Base-by-base conservation (phyloP, 2,329 filamentous ascomycete genomes). In the Cordyceps tenuipes region DNA sequence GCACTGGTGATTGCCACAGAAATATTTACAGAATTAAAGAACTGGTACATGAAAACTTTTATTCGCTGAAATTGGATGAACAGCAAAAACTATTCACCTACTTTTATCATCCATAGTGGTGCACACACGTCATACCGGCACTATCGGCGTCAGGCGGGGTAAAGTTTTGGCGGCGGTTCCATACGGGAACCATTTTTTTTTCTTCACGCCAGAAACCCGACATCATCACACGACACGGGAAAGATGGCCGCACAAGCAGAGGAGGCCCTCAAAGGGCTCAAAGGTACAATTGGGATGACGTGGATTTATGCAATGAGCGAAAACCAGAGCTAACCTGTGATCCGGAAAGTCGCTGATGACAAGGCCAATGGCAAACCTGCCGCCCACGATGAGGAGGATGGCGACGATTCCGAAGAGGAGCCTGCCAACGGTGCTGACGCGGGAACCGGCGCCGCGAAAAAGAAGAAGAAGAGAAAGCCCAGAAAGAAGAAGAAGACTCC, bases 401-500 rank as follows among this genome's bases (percentile, higher is more conserved):
- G 80, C 41, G 80, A 82, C 50, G 80, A 81, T 9, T 78, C 77
- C 26, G 80, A 80, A 34, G 76, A 78, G 26, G 76, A 77, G 31
- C 75, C 63, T 21, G 63, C 62, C 21, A 66, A 65, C 44, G 65
- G 64, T 19, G 74, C 73, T 36, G 73, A 72, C n/a, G 73, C 67
- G 13, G 72, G 72, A 6, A 75, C 75, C 64, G 71, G 66, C 21
- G 68, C 64, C 12, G 68, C 70, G 59, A 75, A 74, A 63, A 76
- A 76, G 67, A 73, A 81, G 68, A 87, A 85, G 72, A 89, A 90
- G 75, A 91, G 90, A 79, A 91, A 91, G 79, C 91, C 90, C 78
- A 90, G 88, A 79, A 89, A 86, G 79, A 88, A 86, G 80, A 89
- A 89, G 82, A 88, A 86, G 82, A 87, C 82, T 64, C 80, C 86